Conservation (phyloP, 1,284 basidiomycete genomes). For the Austroboletus novae-zelandiae region DNA sequence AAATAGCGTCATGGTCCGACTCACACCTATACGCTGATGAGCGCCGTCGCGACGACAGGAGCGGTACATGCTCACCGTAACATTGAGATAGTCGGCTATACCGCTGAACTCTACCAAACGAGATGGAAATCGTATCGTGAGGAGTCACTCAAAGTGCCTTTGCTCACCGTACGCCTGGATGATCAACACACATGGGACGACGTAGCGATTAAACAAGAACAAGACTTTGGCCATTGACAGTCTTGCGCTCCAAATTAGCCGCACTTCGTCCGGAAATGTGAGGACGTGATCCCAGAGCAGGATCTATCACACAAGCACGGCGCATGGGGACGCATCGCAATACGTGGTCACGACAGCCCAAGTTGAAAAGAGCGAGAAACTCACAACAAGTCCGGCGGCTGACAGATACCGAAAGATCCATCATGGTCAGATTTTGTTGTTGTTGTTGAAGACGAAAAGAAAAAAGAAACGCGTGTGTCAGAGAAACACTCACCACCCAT, state of each 20-base stretch:
- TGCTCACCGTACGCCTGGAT: slow-evolving; percentile 38
- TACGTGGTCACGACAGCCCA: not conserved
- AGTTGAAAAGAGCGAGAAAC: not conserved
- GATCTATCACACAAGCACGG: slow-evolving; percentile 25
- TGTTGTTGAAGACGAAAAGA: not conserved
- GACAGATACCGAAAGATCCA: not conserved
- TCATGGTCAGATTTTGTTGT: not conserved
- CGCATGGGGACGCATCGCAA: not conserved
- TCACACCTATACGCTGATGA: slow-evolving; percentile 13
- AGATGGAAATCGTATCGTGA: not conserved
- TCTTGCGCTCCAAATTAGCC: slow-evolving; percentile 44
- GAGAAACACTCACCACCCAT: slow-evolving; percentile 21
- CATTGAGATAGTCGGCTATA: slow-evolving; percentile 6
- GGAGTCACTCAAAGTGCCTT: not conserved
- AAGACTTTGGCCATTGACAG: slow-evolving; percentile 41
- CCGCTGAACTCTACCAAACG: slow-evolving; percentile 29
- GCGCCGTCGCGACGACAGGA: not conserved
- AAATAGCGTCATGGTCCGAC: not conserved
- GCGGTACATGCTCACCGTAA: slow-evolving; percentile 11
- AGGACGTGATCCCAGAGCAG: slow-evolving; percentile 50
- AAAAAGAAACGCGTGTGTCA: not conserved
- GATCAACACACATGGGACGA: slow-evolving; percentile 40
- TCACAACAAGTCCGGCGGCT: slow-evolving; percentile 27
- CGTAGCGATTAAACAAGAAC: slow-evolving; percentile 48
- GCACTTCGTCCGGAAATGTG: slow-evolving; percentile 45